phyloP scores from a whole-genome alignment of 495 filamentous ascomycete genomes.

The Bacidia gigantensis region DNA sequence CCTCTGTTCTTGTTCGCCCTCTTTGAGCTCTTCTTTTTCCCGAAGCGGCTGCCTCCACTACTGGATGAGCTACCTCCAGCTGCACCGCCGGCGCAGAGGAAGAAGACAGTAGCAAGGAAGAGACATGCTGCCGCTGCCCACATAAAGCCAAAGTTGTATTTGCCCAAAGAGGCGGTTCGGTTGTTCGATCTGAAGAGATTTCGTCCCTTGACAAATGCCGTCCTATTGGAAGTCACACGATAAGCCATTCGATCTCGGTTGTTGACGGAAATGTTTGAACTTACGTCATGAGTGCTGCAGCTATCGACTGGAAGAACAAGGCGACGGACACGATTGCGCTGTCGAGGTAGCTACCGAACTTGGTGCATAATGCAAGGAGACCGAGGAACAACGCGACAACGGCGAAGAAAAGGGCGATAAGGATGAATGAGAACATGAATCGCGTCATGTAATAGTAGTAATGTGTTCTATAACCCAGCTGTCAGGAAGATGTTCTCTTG shows the following conservation, averaged over 20 bases:
- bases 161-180: slow-evolving; percentile 47
- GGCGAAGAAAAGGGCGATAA: slow-evolving; percentile 55
- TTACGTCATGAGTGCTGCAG: slow-evolving; percentile 58
- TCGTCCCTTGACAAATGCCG: slow-evolving; percentile 65
- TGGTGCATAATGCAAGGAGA: slow-evolving; percentile 45
- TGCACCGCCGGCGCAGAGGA: slow-evolving; percentile 49
- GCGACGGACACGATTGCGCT: slow-evolving; percentile 40
- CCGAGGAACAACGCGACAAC: slow-evolving; percentile 45
- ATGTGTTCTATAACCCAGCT: slow-evolving; percentile 1
- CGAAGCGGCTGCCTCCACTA: slow-evolving; percentile 19
- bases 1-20: slow-evolving; percentile 22
- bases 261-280: no score
- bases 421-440: slow-evolving; percentile 59
- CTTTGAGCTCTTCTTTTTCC: slow-evolving; percentile 25
- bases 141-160: slow-evolving; percentile 70
- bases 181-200: slow-evolving; percentile 47
- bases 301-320: slow-evolving; percentile 48
- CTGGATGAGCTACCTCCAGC: slow-evolving; percentile 18
- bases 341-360: slow-evolving; percentile 47
- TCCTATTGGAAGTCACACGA: slow-evolving; percentile 27
- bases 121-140: slow-evolving; percentile 65
- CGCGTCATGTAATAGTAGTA: slow-evolving; percentile 51
- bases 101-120: slow-evolving; percentile 51
- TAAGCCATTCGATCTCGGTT: no score
- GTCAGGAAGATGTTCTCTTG: background rate